Conservation (phyloP, 1,139 yeast genomes). For the Yamadazyma dendronema region DNA sequence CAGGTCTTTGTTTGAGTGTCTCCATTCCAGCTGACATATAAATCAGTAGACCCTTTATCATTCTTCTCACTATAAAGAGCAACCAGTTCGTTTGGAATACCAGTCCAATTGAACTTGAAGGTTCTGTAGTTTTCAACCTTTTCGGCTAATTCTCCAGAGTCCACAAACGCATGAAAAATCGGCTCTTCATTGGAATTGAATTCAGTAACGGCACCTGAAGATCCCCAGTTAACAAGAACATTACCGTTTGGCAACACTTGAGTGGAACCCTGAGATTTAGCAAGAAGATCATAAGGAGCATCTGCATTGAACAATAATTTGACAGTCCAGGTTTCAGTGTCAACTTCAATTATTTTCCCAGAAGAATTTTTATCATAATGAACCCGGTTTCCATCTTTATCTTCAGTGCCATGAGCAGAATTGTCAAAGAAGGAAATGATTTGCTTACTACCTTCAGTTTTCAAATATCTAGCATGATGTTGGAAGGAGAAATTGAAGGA, state of each 20-base stretch:
- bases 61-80: constrained; percentile 22
- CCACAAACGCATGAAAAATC: constrained; percentile 34
- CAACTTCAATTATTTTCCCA: constrained; percentile 34
- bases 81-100: constrained; percentile 30
- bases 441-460: constrained; percentile 22
- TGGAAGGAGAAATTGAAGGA: constrained; percentile 33
- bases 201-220: constrained; percentile 38
- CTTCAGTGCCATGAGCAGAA: constrained; percentile 35
- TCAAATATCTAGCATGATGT: constrained; percentile 35
- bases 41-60: constrained; percentile 17
- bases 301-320: constrained; percentile 23
- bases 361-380: constrained; percentile 24
- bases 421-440: constrained; percentile 36
- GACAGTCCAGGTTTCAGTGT: constrained; percentile 27
- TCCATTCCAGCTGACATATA: constrained; percentile 41
- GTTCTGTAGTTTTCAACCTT: constrained; percentile 35
- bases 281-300: constrained; percentile 24
- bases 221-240: constrained; percentile 40
- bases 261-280: constrained; percentile 39
- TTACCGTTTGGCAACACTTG: constrained; percentile 36
- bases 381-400: constrained; percentile 23
- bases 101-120: constrained; percentile 36
- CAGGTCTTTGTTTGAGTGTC: constrained; percentile 33
- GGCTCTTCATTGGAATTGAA: constrained; percentile 24
- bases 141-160: constrained; percentile 26